Evolutionary conservation across 2,329 filamentous ascomycete genomes (phyloP).

Genomic region (Colletotrichum destructivum): DNA sequence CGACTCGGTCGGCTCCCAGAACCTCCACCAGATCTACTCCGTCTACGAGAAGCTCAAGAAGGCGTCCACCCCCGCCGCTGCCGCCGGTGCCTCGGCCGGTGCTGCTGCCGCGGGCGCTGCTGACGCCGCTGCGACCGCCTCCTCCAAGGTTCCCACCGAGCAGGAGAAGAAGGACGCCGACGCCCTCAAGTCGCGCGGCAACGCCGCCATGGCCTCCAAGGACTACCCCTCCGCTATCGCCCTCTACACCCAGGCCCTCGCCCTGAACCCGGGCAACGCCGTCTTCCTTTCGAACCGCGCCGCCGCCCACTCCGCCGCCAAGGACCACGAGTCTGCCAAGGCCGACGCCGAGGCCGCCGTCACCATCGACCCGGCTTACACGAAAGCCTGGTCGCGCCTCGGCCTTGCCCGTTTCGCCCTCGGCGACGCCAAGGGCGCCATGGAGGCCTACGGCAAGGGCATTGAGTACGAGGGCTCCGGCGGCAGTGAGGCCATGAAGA

Average conservation of each 20-base stretch:
- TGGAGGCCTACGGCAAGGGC: constrained; percentile 94
- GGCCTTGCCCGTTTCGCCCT: constrained; percentile 93
- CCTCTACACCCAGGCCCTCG: constrained; percentile 89
- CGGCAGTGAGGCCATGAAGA: constrained; percentile 97
- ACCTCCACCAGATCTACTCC: constrained; percentile 90
- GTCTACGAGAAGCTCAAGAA: constrained; percentile 96
- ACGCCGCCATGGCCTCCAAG: constrained; percentile 95
- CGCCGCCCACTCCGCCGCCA: constrained; percentile 88
- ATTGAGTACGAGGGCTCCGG: constrained; percentile 96
- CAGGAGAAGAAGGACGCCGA: constrained; percentile 86
- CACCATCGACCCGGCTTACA: constrained; percentile 90
- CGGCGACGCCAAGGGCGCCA: constrained; percentile 89
- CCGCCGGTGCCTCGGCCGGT: constrained; percentile 52
- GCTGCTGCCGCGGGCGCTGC: constrained; percentile 61
- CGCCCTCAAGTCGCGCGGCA: constrained; percentile 89
- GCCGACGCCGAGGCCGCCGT: constrained; percentile 94
- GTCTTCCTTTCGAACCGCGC: constrained; percentile 99
- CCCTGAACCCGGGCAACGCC: constrained; percentile 86
- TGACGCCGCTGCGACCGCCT: constrained; percentile 49
- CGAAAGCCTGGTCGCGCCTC: constrained; percentile 95
- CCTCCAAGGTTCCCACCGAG: constrained; percentile 58
- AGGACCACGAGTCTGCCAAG: constrained; percentile 87
- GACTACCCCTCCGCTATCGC: constrained; percentile 88
- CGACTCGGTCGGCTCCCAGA: constrained; percentile 87
- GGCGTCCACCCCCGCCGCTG: constrained; percentile 52